These are phyloP conservation scores for Colletotrichum orbiculare DNA, from an alignment of 2,329 filamentous ascomycete species.

Conservation along the genomic window DNA sequence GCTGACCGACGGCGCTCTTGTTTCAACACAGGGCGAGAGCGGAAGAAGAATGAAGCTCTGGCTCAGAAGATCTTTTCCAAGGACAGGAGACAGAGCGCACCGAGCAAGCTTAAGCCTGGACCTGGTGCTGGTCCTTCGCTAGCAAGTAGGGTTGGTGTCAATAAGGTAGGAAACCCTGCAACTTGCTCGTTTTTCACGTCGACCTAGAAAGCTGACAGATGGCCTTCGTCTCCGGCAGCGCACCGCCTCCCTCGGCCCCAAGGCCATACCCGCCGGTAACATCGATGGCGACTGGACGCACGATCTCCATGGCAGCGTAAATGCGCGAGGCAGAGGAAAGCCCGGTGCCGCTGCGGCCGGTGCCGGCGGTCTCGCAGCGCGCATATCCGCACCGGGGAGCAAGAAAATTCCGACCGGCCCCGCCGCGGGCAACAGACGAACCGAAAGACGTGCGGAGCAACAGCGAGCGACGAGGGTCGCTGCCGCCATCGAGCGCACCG, in stretches of 20 bases:
- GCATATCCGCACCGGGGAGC: slow-evolving; percentile 55
- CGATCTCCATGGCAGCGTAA: slow-evolving; percentile 69
- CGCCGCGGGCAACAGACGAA: slow-evolving; percentile 29
- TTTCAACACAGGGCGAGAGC: slow-evolving; percentile 65
- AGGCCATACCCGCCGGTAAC: slow-evolving; percentile 59
- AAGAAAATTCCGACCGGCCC: slow-evolving; percentile 36
- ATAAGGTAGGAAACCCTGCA: slow-evolving; percentile 64
- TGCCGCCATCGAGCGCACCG: slow-evolving; percentile 56
- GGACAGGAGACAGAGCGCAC: slow-evolving; percentile 69
- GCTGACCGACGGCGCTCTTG: slow-evolving; percentile 21
- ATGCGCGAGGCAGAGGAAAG: slow-evolving; percentile 42
- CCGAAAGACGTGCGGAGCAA: slow-evolving; percentile 44
- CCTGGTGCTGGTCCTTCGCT: slow-evolving; percentile 65
- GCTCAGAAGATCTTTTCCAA: slow-evolving; percentile 77
- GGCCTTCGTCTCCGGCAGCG: slow-evolving; percentile 40
- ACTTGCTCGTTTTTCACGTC: slow-evolving; percentile 8
- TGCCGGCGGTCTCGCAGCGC: slow-evolving; percentile 55
- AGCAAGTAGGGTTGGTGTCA: slow-evolving; percentile 78
- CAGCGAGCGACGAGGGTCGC: slow-evolving; percentile 54
- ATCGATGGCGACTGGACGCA: slow-evolving; percentile 78
- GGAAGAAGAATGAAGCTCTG: slow-evolving; percentile 77
- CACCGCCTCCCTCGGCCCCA: slow-evolving; percentile 44
- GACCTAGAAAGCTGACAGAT: slow-evolving; percentile 27
- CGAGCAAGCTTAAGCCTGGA: slow-evolving; percentile 57
- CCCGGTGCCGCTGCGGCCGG: slow-evolving; percentile 38